Evolutionary conservation across 2,329 filamentous ascomycete species (phyloP).

Genomic region (Aureobasidium melanogenum): DNA sequence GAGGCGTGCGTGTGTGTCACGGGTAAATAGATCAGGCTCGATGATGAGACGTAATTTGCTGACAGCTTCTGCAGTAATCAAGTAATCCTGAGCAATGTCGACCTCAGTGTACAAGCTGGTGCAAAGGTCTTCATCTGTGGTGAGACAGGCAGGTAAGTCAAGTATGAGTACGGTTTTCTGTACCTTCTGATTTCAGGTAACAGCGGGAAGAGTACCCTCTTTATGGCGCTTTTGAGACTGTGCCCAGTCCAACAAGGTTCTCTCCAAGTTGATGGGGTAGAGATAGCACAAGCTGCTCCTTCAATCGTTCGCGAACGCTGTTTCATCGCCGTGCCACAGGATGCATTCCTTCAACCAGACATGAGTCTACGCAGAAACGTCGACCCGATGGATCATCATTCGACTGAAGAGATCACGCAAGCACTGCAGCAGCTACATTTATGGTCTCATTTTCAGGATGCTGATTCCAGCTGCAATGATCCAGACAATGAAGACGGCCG

Average conservation of each 20-base stretch:
- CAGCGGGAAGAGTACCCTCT: conserved; percentile 44
- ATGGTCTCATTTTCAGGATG: conserved; percentile 13
- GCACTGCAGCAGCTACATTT: conserved; percentile 40
- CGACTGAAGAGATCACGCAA: conserved; percentile 31
- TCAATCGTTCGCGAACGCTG: conserved; percentile 31
- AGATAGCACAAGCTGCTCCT: conserved; percentile 36
- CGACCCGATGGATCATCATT: conserved; percentile 30
- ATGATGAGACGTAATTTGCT: background rate
- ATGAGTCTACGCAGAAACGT: conserved; percentile 41
- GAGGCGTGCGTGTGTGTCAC: conserved; percentile 42
- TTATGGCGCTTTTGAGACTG: conserved; percentile 41
- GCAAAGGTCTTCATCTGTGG: conserved; percentile 44
- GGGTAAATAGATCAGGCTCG: background rate
- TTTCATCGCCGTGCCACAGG: conserved; percentile 42
- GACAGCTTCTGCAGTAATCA: background rate
- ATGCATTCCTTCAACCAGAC: conserved; percentile 38
- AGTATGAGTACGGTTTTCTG: background rate
- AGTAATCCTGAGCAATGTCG: conserved; percentile 26
- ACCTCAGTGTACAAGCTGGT: conserved; percentile 37
- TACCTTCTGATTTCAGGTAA: background rate
- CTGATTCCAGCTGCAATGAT: conserved; percentile 26
- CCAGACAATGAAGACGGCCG: conserved; percentile 21
- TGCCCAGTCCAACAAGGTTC: conserved; percentile 34
- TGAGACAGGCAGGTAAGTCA: conserved; percentile 33
- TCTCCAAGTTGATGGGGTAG: conserved; percentile 40